Base-by-base conservation (phyloP, 306 rosid species). In the Acacia acuminata region DNA sequence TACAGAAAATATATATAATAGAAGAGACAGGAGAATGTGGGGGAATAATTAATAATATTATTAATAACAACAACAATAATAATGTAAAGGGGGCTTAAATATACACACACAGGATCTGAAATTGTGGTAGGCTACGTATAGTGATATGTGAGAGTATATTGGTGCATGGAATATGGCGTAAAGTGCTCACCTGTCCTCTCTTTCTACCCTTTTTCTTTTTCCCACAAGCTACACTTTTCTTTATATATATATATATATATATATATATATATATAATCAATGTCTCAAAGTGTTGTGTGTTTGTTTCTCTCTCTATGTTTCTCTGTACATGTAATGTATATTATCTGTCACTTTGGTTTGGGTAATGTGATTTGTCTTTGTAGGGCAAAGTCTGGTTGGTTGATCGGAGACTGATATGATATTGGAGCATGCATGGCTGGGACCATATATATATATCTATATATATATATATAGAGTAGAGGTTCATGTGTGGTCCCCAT, bases 141-240 rank as follows among this genome's bases (percentile, higher is more conserved):
- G 34, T 42, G 75, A 43, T 43, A 9, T 19, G 16, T 68, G 48
- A 68, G 8, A 36, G 30, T 2, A 69, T 69, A 69, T 76, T 12
- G 79, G 51, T 83, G 87, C 82, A 86, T 73, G 87, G 81, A 85
- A 83, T 85, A 84, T 81, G 76, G 86, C 90, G 83, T 89, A 89
- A 89, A 92, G 94, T 76, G 86, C 42, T 81, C 44, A 30, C 30
- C 71, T 86, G 93, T 89, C 94, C 86, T 85, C 90, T 86, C 85
- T 80, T 84, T 43, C 64, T 56, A 75, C 27, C 84, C 79, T 15
- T 64, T 84, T 84, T 45, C 11, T 27, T 72, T 84, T 86, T 48
- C 56, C 58, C 70, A 48, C 68, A 25, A 16, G 63, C 20, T 73
- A 78, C 66, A 61, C 67, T 25, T 24, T 24, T 5, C 3, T 17